phyloP scores from a whole-genome alignment of 2,329 filamentous ascomycete species.

The Paecilomyces sp. region DNA sequence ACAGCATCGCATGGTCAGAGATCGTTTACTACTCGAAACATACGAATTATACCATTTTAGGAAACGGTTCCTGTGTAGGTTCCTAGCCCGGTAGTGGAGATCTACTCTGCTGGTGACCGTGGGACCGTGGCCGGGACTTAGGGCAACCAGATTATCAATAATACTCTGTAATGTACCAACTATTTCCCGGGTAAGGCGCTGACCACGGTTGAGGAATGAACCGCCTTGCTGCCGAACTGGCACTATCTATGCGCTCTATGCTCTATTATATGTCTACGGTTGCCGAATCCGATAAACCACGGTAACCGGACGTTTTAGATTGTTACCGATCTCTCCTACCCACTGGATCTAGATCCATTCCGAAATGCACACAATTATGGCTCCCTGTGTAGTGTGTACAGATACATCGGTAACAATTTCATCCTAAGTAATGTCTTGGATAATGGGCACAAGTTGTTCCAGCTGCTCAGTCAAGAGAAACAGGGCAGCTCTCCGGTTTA shows the following conservation, averaged over 20 bases:
- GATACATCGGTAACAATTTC: not conserved
- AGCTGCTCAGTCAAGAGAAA: not conserved
- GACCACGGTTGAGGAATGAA: not conserved
- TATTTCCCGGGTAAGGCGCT: not conserved
- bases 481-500: not conserved
- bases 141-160: not conserved
- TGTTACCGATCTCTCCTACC: not conserved
- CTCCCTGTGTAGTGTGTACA: not conserved
- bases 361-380: not conserved
- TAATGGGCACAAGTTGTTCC: not conserved
- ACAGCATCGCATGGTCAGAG: not conserved
- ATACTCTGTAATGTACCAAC: not conserved
- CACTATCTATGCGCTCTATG: too few relatives aligned
- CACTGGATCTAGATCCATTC: not conserved
- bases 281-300: not conserved
- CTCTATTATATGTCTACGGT: too few relatives aligned
- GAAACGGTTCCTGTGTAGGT: not conserved
- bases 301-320: not conserved
- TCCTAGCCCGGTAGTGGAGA: not conserved
- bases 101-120: not conserved
- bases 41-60: not conserved
- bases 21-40: not conserved
- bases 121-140: not conserved
- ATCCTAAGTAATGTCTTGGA: not conserved
- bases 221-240: not conserved